Base-by-base conservation (phyloP, 306 rosid species). In the Sophora flavescens region DNA sequence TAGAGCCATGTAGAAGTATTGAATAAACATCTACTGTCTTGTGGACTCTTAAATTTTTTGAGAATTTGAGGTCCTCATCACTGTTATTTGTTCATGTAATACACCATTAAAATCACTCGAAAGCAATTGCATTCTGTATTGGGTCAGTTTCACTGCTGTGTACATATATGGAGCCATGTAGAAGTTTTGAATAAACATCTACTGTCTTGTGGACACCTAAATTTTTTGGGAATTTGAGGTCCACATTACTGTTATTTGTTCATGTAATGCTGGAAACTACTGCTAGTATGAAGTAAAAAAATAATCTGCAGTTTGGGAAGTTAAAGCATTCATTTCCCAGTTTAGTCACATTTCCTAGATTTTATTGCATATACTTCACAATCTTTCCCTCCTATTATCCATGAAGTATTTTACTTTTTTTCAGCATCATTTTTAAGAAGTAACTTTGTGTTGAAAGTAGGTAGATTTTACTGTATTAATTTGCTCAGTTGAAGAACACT, bases 41-140 rank as follows among this genome's bases (percentile, higher is more conserved):
- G 59, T 44, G 13, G 57, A 33, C 22, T 32, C 11, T 39, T 41
- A 58, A 14, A 26, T 7, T 41, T 32, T 61, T 66, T 48, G 22
- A 81, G 50, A 50, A 9, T 5, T 69, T 61, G 50, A 22, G 50
- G 22, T 36, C 39, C 57, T 26, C 10, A 26, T 50, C 1, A 22
- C n/a, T 35, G 63, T 22, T 28, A 59, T 74, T 68, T 75, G 80
- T 75, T 67, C 56, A 65, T 66, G 52, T 16, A 35, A 70, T 41
- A 35, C 66, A 22, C 22, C 22, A 0, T 22, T 22, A 22, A 22
- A 22, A 22, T 22, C 22, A 22, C 22, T 22, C 22, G 22, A 22
- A 22, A 22, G 22, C 22, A 22, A 22, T 22, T 22, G 22, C 22
- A n/a, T n/a, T n/a, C n/a, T n/a, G 22, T 22, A 22, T 22, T 22